Percentiles rank a stretch among this genome's conserved stretches.
These are phyloP conservation scores for Cytospora schulzeri DNA, from an alignment of 2,329 filamentous ascomycete species.

Conservation along the genomic window DNA sequence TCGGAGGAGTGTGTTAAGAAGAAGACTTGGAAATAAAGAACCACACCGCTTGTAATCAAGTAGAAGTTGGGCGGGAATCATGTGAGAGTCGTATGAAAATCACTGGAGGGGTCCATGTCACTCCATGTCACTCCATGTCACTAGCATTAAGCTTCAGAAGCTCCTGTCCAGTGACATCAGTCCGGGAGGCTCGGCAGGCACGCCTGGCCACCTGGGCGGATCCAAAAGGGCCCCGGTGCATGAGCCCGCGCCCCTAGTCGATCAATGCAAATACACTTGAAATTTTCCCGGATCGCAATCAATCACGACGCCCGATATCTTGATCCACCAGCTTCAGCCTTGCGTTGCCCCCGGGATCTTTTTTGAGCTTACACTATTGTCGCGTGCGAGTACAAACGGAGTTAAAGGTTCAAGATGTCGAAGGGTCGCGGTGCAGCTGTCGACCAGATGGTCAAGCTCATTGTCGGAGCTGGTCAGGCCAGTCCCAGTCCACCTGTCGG, in stretches of 20 bases:
- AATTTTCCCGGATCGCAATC: constrained; percentile 9
- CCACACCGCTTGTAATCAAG: constrained; percentile 9
- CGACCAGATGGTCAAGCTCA: constrained; percentile 91
- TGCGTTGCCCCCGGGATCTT: neutral
- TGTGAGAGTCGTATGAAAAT: constrained; percentile 13
- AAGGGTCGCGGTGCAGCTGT: constrained; percentile 47
- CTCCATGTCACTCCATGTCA: constrained; percentile 19
- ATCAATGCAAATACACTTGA: constrained; percentile 21
- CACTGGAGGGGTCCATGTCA: constrained; percentile 25
- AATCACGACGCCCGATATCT: constrained; percentile 2
- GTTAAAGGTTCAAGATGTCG: constrained; percentile 48
- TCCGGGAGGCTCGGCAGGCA: constrained; percentile 20
- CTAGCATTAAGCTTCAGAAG: constrained; percentile 15
- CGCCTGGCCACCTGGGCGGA: neutral
- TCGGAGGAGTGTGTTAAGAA: constrained; percentile 2
- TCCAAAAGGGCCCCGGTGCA: constrained; percentile 1
- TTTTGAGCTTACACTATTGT: neutral
- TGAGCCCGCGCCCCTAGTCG: constrained; percentile 17
- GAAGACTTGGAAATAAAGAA: neutral
- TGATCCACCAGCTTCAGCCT: constrained; percentile 11
- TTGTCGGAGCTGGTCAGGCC: constrained; percentile 94
- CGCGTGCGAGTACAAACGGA: constrained; percentile 7
- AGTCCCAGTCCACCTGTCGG: constrained; percentile 94
- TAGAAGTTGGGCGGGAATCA: neutral
- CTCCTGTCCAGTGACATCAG: constrained; percentile 25